Evolutionary conservation across 768 basidiomycete genomes (phyloP).

Genomic region (Mycena metata): DNA sequence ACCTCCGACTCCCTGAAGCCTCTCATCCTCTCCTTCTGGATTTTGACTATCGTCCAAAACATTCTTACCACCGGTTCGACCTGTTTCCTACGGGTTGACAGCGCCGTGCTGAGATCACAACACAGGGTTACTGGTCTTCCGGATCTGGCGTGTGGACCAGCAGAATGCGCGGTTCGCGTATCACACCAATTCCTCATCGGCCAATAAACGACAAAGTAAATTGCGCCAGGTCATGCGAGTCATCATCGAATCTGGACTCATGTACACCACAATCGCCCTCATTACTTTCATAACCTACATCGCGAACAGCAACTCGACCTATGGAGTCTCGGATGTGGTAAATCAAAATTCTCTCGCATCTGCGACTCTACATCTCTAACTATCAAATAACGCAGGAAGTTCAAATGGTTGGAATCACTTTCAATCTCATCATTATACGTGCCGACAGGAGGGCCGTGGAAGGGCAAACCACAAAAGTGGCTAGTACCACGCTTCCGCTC

Average conservation of each 20-base stretch:
- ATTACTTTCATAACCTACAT: constrained; percentile 13
- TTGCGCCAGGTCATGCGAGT: constrained; percentile 2
- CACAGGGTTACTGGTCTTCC: constrained; percentile 8
- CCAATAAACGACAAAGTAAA: background rate
- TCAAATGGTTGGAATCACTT: constrained; percentile 23
- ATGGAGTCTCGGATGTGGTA: constrained; percentile 2
- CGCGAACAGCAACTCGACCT: constrained; percentile 7
- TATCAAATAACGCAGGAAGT: constrained; percentile 8
- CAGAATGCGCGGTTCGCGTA: background rate
- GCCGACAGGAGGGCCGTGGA: background rate
- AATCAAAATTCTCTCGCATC: background rate
- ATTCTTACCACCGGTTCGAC: constrained; percentile 18
- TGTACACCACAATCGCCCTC: constrained; percentile 14
- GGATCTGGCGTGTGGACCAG: constrained; percentile 17
- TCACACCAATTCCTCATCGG: background rate
- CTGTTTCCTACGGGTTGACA: background rate
- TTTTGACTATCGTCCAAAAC: constrained; percentile 21
- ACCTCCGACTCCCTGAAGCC: background rate
- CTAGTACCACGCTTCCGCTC: too few species aligned
- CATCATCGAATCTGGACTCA: constrained; percentile 26
- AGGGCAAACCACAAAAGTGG: too few species aligned
- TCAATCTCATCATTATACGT: constrained; percentile 30
- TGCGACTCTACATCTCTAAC: background rate
- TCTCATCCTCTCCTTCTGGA: constrained; percentile 11
- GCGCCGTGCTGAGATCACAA: too few species aligned